Conservation (phyloP, 768 basidiomycete species). For the Termitomyces sp. region DNA sequence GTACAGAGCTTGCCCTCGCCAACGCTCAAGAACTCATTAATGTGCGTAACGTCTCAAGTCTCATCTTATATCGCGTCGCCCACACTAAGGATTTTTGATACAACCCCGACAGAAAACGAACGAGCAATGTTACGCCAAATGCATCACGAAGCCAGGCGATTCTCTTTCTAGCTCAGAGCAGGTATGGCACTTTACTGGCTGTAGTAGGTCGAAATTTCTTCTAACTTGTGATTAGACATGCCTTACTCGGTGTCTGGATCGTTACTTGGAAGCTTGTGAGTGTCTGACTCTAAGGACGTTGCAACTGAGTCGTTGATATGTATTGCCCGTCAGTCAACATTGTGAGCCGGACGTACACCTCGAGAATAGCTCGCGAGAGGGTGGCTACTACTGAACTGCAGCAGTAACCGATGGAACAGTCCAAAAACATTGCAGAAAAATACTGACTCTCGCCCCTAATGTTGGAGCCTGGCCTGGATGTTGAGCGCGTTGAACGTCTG, state of each 20-base stretch:
- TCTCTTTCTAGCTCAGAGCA: slow-evolving; percentile 69
- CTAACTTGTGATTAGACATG: slow-evolving; percentile 50
- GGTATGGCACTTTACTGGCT: slow-evolving; percentile 32
- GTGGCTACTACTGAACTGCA: slow-evolving; percentile 4
- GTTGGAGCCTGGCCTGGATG: background rate
- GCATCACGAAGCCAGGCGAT: slow-evolving; percentile 68
- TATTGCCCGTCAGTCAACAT: slow-evolving; percentile 56
- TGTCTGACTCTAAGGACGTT: slow-evolving; percentile 14
- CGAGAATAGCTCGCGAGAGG: slow-evolving; percentile 43
- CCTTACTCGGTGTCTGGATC: slow-evolving; percentile 68
- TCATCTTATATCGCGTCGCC: background rate
- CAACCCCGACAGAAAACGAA: slow-evolving; percentile 57
- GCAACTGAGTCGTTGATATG: background rate
- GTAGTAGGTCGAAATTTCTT: slow-evolving; percentile 1
- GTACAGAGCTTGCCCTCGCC: slow-evolving; percentile 63
- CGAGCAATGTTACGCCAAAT: slow-evolving; percentile 75
- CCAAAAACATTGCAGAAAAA: background rate
- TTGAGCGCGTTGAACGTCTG: background rate
- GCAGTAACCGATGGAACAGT: background rate
- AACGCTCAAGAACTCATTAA: slow-evolving; percentile 83
- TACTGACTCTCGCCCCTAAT: background rate
- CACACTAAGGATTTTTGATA: background rate
- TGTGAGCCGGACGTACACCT: slow-evolving; percentile 68
- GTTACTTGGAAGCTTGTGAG: slow-evolving; percentile 85
- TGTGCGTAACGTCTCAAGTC: slow-evolving; percentile 31